A percentile compares a stretch with the other conserved stretches of the same genome.
Evolutionary conservation across 129 eudicot species (phyloP).

Genomic region (Escallonia herrerae): DNA sequence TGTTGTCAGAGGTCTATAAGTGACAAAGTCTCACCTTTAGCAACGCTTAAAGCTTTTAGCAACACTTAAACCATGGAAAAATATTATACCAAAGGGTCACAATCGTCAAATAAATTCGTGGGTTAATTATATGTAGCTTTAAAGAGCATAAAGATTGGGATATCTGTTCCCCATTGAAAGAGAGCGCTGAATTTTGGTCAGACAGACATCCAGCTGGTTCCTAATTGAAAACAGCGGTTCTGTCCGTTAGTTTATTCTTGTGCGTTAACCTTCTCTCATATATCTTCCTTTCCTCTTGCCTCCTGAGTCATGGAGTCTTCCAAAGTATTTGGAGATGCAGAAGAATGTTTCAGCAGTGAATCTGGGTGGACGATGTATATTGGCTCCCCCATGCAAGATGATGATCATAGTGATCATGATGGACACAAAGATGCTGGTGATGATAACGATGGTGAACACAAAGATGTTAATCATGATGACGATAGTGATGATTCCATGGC

Average conservation of each 20-base stretch:
- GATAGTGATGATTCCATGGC: constrained; percentile 83
- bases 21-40: too few relatives aligned
- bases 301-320: constrained; percentile 35
- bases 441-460: constrained; percentile 14
- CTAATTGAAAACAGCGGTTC: too few relatives aligned
- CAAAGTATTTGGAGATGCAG: constrained; percentile 31
- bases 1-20: too few relatives aligned
- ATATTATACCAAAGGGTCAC: too few relatives aligned
- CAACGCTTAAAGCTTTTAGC: too few relatives aligned
- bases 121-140: background rate
- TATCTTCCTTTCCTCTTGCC: too few relatives aligned
- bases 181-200: background rate
- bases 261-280: too few relatives aligned
- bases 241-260: too few relatives aligned
- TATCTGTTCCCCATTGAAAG: background rate
- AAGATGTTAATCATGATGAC: constrained; percentile 25
- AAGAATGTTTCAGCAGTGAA: constrained; percentile 47
- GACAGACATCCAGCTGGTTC: background rate
- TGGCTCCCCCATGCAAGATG: constrained; percentile 39
- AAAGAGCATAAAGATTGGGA: background rate
- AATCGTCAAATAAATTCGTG: too few relatives aligned
- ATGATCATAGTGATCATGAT: constrained; percentile 12
- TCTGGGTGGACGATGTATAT: constrained; percentile 68
- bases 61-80: too few relatives aligned
- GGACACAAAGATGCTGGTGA: constrained; percentile 1